These are phyloP conservation scores for Myochromella boudieri DNA, from an alignment of 768 basidiomycete species.

Conservation along the genomic window DNA sequence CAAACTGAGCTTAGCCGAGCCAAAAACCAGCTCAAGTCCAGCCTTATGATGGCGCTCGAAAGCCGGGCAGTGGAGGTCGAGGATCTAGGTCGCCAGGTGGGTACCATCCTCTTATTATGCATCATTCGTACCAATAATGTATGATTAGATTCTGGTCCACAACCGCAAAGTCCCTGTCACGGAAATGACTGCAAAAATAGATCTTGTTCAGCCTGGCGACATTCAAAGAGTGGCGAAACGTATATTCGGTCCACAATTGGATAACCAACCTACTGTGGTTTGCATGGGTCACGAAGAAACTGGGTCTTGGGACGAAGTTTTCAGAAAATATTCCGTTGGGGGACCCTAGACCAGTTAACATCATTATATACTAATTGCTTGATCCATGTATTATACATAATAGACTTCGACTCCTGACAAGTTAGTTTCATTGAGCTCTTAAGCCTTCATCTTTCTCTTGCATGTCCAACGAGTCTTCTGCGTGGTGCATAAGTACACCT, in stretches of 20 bases:
- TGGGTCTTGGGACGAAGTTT: slow-evolving; percentile 59
- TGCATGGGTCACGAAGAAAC: slow-evolving; percentile 82
- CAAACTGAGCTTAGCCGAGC: slow-evolving; percentile 76
- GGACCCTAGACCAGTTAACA: slow-evolving; percentile 11
- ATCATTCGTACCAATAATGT: slow-evolving; percentile 9
- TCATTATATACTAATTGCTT: neutral
- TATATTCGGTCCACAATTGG: slow-evolving; percentile 65
- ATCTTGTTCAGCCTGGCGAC: slow-evolving; percentile 67
- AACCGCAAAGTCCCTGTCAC: slow-evolving; percentile 80
- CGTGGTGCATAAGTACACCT: slow-evolving; percentile 70
- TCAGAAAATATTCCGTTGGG: slow-evolving; percentile 71
- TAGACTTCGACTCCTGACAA: too few relatives aligned
- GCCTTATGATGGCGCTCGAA: slow-evolving; percentile 93
- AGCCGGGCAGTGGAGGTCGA: slow-evolving; percentile 83
- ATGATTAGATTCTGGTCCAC: slow-evolving; percentile 73
- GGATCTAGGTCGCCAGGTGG: slow-evolving; percentile 87
- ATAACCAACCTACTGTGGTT: slow-evolving; percentile 74
- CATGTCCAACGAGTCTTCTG: slow-evolving; percentile 63
- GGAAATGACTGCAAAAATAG: slow-evolving; percentile 90
- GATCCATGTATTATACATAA: slow-evolving; percentile 3
- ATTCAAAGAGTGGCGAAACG: slow-evolving; percentile 75
- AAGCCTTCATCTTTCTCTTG: too few relatives aligned
- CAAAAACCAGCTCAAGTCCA: slow-evolving; percentile 93
- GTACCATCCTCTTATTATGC: neutral
- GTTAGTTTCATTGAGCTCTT: too few relatives aligned